A percentile compares a stretch with the other conserved stretches of the same genome.
These are phyloP conservation scores for Pigoraptor vietnamica DNA, from an alignment of 78 protist genomes.

Conservation along the genomic window DNA sequence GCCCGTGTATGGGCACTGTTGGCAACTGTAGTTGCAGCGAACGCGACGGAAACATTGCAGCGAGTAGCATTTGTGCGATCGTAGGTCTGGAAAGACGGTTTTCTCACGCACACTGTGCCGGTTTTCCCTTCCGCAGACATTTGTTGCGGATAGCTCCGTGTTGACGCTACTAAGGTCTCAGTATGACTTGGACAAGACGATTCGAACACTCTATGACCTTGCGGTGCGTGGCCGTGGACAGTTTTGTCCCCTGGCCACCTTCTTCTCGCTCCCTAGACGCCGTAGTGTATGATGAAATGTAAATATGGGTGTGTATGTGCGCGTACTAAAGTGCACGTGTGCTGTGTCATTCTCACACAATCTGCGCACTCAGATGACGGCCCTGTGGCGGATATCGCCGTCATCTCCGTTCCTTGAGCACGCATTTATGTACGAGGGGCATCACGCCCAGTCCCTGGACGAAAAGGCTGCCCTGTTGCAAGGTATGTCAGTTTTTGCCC, in stretches of 20 bases:
- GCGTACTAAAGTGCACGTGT: not conserved
- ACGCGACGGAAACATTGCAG: too few species aligned
- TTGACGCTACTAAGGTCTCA: not conserved
- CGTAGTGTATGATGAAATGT: too few species aligned
- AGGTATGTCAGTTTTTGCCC: not conserved
- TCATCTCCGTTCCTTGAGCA: not conserved
- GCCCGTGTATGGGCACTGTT: not conserved
- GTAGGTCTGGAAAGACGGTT: too few species aligned
- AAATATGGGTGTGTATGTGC: not conserved
- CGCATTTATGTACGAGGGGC: not conserved
- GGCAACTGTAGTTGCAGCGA: too few species aligned
- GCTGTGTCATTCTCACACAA: too few species aligned
- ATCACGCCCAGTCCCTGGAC: not conserved
- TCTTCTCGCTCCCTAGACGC: not conserved
- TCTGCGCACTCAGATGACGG: not conserved
- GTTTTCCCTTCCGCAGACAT: not conserved
- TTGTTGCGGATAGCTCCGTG: not conserved
- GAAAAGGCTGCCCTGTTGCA: not conserved
- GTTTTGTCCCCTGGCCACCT: not conserved
- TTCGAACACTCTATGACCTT: not conserved
- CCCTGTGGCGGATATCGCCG: not conserved
- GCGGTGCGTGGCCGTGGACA: not conserved
- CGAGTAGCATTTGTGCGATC: too few species aligned
- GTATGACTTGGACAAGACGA: not conserved
- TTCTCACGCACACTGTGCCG: too few species aligned